Percentiles rank a stretch among this genome's conserved stretches.
Evolutionary conservation across 1,139 yeast genomes (phyloP).

Genomic region (Blastobotrys petasosporus): DNA sequence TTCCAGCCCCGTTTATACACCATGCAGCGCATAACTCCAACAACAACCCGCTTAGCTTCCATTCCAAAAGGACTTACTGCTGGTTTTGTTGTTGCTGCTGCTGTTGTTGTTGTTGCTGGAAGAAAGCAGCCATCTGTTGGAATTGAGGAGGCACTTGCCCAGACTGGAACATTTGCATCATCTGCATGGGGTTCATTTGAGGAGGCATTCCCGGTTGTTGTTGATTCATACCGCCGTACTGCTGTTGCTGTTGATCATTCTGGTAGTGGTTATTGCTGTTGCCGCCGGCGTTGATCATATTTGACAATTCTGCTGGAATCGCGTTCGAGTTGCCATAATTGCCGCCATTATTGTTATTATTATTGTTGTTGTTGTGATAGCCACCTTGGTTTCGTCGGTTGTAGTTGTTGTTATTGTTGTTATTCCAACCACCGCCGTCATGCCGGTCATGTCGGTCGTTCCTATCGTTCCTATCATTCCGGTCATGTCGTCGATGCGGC

Average conservation of each 20-base stretch:
- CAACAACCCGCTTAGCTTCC: no score
- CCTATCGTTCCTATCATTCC: constrained; percentile 9
- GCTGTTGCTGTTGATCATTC: constrained; percentile 3
- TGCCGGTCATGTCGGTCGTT: constrained; percentile 4
- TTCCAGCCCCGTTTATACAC: no score
- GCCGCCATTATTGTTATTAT: neutral
- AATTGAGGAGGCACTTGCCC: constrained; percentile 14
- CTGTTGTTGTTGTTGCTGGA: constrained; percentile 22
- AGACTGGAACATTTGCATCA: constrained; percentile 12
- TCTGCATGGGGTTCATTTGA: constrained; percentile 10
- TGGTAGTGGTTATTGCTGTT: neutral
- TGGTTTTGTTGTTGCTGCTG: constrained; percentile 13
- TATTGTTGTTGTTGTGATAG: neutral
- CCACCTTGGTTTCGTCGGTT: no score
- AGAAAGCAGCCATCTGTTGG: constrained; percentile 18
- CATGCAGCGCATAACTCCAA: no score
- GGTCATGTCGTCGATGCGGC: constrained; percentile 10
- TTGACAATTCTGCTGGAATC: constrained; percentile 18
- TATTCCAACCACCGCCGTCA: neutral
- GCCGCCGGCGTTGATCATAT: constrained; percentile 5
- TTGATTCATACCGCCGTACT: constrained; percentile 3
- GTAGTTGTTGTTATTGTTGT: neutral
- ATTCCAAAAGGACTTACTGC: neutral
- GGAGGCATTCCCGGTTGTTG: constrained; percentile 10
- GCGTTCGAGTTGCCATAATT: constrained; percentile 3